phyloP scores from a whole-genome alignment of 2,329 filamentous ascomycete species.

The Exophiala xenobiotica region DNA sequence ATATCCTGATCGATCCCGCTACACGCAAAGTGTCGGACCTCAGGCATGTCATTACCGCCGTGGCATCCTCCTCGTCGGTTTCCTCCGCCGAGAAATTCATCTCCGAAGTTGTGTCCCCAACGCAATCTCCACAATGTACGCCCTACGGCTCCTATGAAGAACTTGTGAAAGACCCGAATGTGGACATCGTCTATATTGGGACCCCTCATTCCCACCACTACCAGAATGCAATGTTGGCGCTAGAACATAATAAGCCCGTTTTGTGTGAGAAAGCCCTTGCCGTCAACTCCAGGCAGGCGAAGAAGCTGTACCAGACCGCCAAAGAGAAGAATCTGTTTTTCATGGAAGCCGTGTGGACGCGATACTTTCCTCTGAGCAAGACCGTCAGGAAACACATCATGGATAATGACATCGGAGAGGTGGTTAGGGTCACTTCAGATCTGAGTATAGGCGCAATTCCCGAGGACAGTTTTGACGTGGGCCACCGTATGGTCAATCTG shows the following conservation, averaged over 20 bases:
- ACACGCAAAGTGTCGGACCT: conserved; percentile 69
- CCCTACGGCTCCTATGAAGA: conserved; percentile 80
- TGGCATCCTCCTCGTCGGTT: conserved; percentile 73
- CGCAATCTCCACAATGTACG: conserved; percentile 54
- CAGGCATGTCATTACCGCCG: conserved; percentile 73
- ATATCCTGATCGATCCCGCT: conserved; percentile 72
- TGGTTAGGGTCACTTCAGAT: conserved; percentile 65
- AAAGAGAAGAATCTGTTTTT: conserved; percentile 71
- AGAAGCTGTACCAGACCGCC: conserved; percentile 69
- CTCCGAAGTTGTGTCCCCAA: conserved; percentile 65
- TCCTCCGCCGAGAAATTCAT: conserved; percentile 72
- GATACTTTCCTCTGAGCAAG: conserved; percentile 81
- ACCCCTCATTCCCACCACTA: conserved; percentile 93
- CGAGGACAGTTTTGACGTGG: conserved; percentile 50
- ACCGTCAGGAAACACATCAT: conserved; percentile 64
- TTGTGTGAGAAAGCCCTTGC: conserved; percentile 91
- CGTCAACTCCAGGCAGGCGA: conserved; percentile 74
- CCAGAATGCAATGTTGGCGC: conserved; percentile 81
- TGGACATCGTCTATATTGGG: conserved; percentile 85
- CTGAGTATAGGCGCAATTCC: conserved; percentile 33
- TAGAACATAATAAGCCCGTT: conserved; percentile 82
- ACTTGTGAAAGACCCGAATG: conserved; percentile 72
- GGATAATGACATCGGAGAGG: conserved; percentile 54
- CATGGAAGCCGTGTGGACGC: conserved; percentile 88
- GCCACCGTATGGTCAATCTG: conserved; percentile 74